Conservation (phyloP, 305 asterid species). For the Stenogyne calaminthoides region DNA sequence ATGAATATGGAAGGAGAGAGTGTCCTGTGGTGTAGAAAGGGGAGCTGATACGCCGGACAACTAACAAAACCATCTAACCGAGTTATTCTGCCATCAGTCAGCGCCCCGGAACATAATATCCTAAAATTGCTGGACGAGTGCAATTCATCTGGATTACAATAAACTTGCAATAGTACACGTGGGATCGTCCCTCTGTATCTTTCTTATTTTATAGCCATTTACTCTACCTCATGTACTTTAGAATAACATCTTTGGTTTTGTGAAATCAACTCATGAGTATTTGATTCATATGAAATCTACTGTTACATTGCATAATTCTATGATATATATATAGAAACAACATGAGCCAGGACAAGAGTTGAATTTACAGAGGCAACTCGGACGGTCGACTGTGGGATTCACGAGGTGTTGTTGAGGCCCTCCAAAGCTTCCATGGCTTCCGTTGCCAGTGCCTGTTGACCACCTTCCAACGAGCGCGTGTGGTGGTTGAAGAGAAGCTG, state of each 20-base stretch:
- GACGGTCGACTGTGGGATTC: background rate
- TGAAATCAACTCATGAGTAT: background rate
- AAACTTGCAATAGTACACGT: background rate
- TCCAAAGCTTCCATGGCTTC: background rate
- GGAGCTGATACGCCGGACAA: slow-evolving; percentile 54
- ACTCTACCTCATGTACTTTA: background rate
- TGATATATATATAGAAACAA: background rate
- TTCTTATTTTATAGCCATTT: background rate
- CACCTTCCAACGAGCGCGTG: background rate
- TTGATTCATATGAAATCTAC: background rate
- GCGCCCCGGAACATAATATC: slow-evolving; percentile 80
- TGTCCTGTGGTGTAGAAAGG: slow-evolving; percentile 54
- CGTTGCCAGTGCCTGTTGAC: background rate
- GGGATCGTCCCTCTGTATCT: background rate
- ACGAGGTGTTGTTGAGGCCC: background rate
- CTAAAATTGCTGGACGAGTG: slow-evolving; percentile 74
- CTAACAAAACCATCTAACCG: slow-evolving; percentile 50
- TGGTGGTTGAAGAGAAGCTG: background rate
- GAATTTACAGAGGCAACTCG: background rate
- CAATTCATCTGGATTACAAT: slow-evolving; percentile 46
- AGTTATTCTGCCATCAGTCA: slow-evolving; percentile 69
- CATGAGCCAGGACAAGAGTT: background rate
- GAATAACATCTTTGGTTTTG: background rate
- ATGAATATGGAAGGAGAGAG: slow-evolving; percentile 93
- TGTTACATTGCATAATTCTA: background rate